These are phyloP conservation scores for Dimargaris xerosporica DNA, from an alignment of 192 early-diverging fungal genomes.

Conservation along the genomic window DNA sequence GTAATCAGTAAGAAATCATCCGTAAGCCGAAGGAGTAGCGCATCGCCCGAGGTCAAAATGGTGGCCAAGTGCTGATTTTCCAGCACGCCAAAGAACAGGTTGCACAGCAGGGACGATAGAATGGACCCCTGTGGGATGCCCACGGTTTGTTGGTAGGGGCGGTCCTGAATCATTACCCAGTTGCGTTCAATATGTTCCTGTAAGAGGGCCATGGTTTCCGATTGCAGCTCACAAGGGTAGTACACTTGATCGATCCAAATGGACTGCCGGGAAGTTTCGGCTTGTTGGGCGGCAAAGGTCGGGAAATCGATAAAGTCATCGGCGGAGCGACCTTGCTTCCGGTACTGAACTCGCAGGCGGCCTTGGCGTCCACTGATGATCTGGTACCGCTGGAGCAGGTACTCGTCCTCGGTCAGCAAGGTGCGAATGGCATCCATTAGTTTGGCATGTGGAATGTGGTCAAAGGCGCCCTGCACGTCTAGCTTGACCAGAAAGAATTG, in stretches of 20 bases:
- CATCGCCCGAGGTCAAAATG: constrained; percentile 20
- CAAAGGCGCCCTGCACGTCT: constrained; percentile 63
- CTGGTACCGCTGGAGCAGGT: constrained; percentile 49
- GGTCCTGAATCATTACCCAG: constrained; percentile 40
- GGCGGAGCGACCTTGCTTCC: constrained; percentile 16
- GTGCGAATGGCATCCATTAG: constrained; percentile 37
- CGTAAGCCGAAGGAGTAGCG: constrained; percentile 56
- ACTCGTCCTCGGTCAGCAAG: constrained; percentile 37
- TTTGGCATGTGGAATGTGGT: constrained; percentile 63
- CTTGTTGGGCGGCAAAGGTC: constrained; percentile 10
- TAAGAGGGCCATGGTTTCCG: constrained; percentile 30
- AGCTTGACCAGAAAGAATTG: constrained; percentile 60
- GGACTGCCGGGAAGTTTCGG: constrained; percentile 13
- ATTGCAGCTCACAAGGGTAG: constrained; percentile 32
- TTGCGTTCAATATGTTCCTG: constrained; percentile 50
- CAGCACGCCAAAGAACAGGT: constrained; percentile 65
- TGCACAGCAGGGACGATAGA: constrained; percentile 77
- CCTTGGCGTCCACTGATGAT: constrained; percentile 24
- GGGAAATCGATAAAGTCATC: constrained; percentile 29
- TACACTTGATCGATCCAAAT: constrained; percentile 60
- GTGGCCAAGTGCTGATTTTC: constrained; percentile 37
- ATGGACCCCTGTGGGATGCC: constrained; percentile 90
- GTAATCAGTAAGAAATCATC: constrained; percentile 81
- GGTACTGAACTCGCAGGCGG: constrained; percentile 15
- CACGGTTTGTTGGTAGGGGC: constrained; percentile 45